Conservation (phyloP, 345 rosid species). For the Arabidopsis suecica region DNA sequence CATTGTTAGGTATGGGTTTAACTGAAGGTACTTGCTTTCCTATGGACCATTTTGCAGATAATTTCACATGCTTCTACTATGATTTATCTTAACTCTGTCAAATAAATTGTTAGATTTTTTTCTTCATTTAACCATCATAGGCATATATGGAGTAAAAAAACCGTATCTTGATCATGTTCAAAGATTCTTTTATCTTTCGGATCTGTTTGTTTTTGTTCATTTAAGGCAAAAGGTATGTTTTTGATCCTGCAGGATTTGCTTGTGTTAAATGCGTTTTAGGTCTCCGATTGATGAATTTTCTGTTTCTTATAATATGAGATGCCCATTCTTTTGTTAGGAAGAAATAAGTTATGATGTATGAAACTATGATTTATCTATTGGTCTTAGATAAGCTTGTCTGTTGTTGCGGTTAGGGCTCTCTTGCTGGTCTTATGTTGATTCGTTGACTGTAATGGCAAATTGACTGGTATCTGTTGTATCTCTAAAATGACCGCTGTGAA, state of each 20-base stretch:
- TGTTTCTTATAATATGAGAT: neutral
- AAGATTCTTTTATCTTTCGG: slow-evolving; percentile 1
- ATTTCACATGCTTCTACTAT: neutral
- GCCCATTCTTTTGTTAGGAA: neutral
- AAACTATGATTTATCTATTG: neutral
- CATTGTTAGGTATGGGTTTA: neutral
- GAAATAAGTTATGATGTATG: neutral
- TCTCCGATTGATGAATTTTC: neutral
- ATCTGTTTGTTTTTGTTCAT: neutral
- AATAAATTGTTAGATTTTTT: slow-evolving; percentile 2
- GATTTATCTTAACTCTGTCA: neutral
- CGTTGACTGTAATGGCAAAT: neutral
- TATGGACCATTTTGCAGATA: neutral
- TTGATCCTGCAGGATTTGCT: neutral
- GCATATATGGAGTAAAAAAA: neutral
- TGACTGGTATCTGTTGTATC: slow-evolving; percentile 1
- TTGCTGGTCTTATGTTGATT: slow-evolving; percentile 15
- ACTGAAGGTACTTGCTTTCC: slow-evolving; percentile 4
- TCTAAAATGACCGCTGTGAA: slow-evolving; percentile 14
- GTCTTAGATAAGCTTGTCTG: slow-evolving; percentile 7
- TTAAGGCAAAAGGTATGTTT: neutral
- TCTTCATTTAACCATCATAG: slow-evolving; percentile 1
- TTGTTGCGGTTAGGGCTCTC: neutral
- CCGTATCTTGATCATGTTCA: neutral
- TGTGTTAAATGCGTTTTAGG: slow-evolving; percentile 6